Conservation (phyloP, 352 stramenopile species). For the Globisporangium okanoganense region DNA sequence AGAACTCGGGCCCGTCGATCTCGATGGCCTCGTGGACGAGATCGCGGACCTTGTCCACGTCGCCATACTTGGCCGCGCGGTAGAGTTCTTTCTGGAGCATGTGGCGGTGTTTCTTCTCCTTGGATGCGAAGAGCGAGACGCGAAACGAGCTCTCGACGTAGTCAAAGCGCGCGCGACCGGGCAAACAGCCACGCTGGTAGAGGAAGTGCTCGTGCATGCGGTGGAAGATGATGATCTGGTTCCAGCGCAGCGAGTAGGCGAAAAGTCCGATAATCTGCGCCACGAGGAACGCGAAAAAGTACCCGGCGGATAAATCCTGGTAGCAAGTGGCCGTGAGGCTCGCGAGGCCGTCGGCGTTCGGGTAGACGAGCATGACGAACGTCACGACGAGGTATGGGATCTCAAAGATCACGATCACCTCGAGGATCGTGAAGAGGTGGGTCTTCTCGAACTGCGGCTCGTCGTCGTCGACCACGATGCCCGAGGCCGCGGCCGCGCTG, state of each 20-base stretch:
- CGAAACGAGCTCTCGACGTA: conserved; percentile 56
- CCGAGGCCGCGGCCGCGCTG: conserved; percentile 24
- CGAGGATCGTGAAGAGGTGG: conserved; percentile 65
- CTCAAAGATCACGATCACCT: conserved; percentile 73
- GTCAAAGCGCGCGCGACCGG: conserved; percentile 57
- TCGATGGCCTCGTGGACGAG: conserved; percentile 45
- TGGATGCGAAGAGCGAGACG: conserved; percentile 38
- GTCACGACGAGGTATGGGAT: conserved; percentile 66
- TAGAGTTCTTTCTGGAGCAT: conserved; percentile 58
- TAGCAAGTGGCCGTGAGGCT: conserved; percentile 38
- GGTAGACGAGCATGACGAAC: conserved; percentile 45
- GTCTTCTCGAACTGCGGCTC: conserved; percentile 63
- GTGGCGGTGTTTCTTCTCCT: conserved; percentile 31
- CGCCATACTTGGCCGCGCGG: conserved; percentile 54
- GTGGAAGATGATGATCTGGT: conserved; percentile 80
- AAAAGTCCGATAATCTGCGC: conserved; percentile 47
- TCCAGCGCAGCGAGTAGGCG: conserved; percentile 63
- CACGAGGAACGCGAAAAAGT: conserved; percentile 43
- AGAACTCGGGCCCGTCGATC: conserved; percentile 60
- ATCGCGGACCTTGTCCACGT: conserved; percentile 44
- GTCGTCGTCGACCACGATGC: conserved; percentile 37
- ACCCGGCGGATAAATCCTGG: conserved; percentile 11
- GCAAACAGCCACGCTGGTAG: conserved; percentile 60
- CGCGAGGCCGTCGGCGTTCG: conserved; percentile 27
- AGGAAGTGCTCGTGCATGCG: conserved; percentile 75